Evolutionary conservation across 2,329 filamentous ascomycete species (phyloP).

Genomic region (Bipolaris victoriae): DNA sequence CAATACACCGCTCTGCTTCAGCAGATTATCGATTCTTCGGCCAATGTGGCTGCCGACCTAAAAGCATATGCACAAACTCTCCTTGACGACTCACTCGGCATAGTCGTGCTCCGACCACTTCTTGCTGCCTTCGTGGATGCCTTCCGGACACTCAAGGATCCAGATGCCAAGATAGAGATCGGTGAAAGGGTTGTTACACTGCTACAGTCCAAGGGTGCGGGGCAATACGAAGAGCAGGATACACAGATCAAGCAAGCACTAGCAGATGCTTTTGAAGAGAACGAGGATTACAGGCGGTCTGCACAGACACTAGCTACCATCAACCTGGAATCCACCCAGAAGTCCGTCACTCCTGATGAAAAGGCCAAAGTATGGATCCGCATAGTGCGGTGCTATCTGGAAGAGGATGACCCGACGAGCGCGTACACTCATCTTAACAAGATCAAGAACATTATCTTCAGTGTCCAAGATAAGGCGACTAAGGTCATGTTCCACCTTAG

Average conservation of each 20-base stretch:
- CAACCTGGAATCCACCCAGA: constrained; percentile 86
- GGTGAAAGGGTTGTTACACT: constrained; percentile 74
- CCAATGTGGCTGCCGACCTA: constrained; percentile 64
- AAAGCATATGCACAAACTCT: constrained; percentile 71
- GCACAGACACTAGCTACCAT: constrained; percentile 82
- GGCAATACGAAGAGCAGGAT: constrained; percentile 80
- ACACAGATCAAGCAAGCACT: constrained; percentile 79
- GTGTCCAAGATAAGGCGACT: constrained; percentile 73
- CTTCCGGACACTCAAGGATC: constrained; percentile 66
- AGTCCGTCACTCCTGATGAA: constrained; percentile 79
- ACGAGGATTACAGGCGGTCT: constrained; percentile 80
- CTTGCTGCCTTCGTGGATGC: constrained; percentile 69
- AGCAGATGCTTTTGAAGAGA: constrained; percentile 79
- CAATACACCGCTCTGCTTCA: constrained; percentile 65
- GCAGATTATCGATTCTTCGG: constrained; percentile 58
- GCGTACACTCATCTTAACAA: constrained; percentile 92
- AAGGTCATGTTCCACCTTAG: constrained; percentile 87
- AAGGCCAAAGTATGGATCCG: constrained; percentile 89
- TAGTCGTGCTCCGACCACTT: constrained; percentile 75
- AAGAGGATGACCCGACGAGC: constrained; percentile 86
- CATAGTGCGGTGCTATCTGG: constrained; percentile 91
- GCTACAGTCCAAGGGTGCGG: constrained; percentile 70
- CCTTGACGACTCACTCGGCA: constrained; percentile 71
- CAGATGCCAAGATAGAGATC: constrained; percentile 74
- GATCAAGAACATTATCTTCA: constrained; percentile 89